Evolutionary conservation across 495 filamentous ascomycete species (phyloP).

Genomic region (Glonium stellatum): DNA sequence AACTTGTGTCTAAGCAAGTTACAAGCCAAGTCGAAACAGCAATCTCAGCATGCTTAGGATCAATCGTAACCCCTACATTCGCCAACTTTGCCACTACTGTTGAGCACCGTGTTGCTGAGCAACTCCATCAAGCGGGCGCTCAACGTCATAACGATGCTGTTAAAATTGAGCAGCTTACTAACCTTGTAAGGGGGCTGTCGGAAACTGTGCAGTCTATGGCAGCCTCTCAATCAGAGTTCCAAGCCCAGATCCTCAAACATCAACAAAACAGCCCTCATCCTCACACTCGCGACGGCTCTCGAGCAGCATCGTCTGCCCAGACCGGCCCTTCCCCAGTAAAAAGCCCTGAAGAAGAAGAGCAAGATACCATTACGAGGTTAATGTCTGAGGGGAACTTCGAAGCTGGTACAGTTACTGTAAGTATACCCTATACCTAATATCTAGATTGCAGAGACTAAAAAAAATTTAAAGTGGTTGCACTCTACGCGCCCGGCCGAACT

Average conservation of each 20-base stretch:
- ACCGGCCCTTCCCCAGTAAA: constrained; percentile 26
- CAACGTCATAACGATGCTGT: constrained; percentile 60
- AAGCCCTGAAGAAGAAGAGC: constrained; percentile 57
- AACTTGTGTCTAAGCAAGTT: constrained; percentile 60
- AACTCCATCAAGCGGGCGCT: constrained; percentile 59
- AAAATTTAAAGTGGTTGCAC: constrained; percentile 69
- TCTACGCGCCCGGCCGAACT: constrained; percentile 64
- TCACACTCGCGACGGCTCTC: constrained; percentile 37
- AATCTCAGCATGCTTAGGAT: constrained; percentile 54
- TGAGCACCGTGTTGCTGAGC: constrained; percentile 56
- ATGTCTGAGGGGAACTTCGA: constrained; percentile 63
- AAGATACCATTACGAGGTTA: constrained; percentile 55
- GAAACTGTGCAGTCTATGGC: constrained; percentile 68
- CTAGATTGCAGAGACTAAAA: constrained; percentile 7
- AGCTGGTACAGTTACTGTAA: constrained; percentile 59
- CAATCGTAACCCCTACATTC: constrained; percentile 57
- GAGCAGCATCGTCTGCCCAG: background rate
- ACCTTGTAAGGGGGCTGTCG: constrained; percentile 61
- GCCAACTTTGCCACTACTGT: constrained; percentile 57
- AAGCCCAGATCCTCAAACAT: constrained; percentile 32
- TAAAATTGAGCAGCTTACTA: constrained; percentile 79
- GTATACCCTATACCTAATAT: constrained; percentile 9
- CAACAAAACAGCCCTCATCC: constrained; percentile 17
- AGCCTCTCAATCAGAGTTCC: constrained; percentile 55
- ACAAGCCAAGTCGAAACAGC: constrained; percentile 60